Conservation (phyloP, 305 asterid genomes). For the Withania somnifera region DNA sequence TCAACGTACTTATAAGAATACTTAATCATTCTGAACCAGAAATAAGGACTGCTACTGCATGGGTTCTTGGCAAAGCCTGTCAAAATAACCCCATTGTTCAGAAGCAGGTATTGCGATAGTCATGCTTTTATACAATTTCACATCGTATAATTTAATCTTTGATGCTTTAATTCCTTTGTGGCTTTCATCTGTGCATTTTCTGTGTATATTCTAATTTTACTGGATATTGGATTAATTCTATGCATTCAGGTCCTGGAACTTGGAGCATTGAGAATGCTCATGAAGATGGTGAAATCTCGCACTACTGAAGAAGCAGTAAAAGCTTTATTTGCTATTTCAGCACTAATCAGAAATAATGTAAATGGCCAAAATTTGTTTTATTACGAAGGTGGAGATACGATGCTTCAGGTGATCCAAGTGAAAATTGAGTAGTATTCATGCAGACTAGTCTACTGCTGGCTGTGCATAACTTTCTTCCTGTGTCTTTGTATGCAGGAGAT, state of each 20-base stretch:
- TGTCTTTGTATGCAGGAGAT: conserved; percentile 33
- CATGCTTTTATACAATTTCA: background rate
- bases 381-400: conserved; percentile 46
- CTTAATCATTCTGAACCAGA: conserved; percentile 40
- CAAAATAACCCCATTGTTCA: conserved; percentile 73
- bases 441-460: conserved; percentile 1
- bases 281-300: conserved; percentile 50
- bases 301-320: conserved; percentile 60
- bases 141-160: background rate
- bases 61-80: conserved; percentile 83
- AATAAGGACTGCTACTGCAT: conserved; percentile 54
- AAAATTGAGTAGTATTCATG: background rate
- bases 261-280: conserved; percentile 44
- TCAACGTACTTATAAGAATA: conserved; percentile 34
- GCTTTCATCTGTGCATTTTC: background rate
- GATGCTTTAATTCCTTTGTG: background rate
- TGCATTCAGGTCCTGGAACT: conserved; percentile 57
- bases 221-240: background rate
- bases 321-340: conserved; percentile 73
- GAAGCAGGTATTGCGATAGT: conserved; percentile 45
- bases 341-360: conserved; percentile 55
- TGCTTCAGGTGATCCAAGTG: conserved; percentile 63
- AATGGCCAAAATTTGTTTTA: conserved; percentile 56
- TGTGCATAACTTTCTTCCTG: background rate
- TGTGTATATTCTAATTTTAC: background rate